These are phyloP conservation scores for Aspergillus sp. DNA, from an alignment of 2,329 filamentous ascomycete genomes.

Conservation along the genomic window DNA sequence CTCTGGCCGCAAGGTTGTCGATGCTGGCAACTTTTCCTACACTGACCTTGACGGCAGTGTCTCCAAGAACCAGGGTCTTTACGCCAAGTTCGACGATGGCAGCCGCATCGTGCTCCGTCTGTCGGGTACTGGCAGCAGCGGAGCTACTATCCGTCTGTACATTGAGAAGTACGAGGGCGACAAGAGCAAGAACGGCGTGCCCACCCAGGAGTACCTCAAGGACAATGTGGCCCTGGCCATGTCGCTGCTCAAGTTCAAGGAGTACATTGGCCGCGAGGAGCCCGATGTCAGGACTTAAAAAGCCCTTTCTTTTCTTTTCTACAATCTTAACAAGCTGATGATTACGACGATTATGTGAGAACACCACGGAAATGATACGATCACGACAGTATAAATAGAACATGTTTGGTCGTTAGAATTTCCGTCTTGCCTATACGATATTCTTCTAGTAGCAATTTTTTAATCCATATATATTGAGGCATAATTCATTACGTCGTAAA, in stretches of 20 bases:
- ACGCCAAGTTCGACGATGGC: conserved; percentile 87
- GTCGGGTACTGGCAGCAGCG: conserved; percentile 90
- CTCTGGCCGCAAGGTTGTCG: conserved; percentile 74
- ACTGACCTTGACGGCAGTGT: conserved; percentile 97
- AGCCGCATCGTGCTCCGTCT: conserved; percentile 93
- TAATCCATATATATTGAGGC: too few species aligned
- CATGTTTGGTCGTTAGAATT: too few species aligned
- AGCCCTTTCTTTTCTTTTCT: not conserved
- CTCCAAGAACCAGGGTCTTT: conserved; percentile 92
- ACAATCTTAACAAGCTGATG: not conserved
- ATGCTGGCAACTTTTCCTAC: conserved; percentile 96
- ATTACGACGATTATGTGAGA: conserved; percentile 1
- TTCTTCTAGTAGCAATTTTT: too few species aligned
- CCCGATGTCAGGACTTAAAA: conserved; percentile 90
- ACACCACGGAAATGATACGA: not conserved
- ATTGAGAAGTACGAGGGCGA: conserved; percentile 93
- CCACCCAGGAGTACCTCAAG: conserved; percentile 91
- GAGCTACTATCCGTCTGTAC: conserved; percentile 94
- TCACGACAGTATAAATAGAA: too few species aligned
- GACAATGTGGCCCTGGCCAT: conserved; percentile 83
- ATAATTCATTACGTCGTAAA: too few species aligned
- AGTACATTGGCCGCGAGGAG: conserved; percentile 86
- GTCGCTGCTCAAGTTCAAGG: conserved; percentile 83
- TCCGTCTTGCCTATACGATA: too few species aligned
- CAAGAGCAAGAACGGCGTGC: conserved; percentile 67